Base-by-base conservation (phyloP, 2,329 filamentous ascomycete genomes). In the Ophiostoma novo-ulmi region DNA sequence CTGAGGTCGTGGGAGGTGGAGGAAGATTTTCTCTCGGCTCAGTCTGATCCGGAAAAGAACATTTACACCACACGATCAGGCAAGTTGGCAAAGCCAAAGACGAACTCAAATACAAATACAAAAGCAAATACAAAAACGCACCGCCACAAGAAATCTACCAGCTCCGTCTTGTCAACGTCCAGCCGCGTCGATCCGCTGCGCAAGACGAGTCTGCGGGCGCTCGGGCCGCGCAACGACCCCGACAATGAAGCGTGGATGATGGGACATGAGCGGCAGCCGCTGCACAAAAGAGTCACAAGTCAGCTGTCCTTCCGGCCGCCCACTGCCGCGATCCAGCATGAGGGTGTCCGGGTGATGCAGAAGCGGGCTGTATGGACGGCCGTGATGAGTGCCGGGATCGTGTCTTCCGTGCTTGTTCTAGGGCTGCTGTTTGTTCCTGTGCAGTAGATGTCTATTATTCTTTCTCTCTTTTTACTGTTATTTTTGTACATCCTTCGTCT, bases 1-100 rank as follows among this genome's bases (percentile, higher is more conserved):
- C 71, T 81, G 5, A 75, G 78, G 3, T 79, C 80, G 0, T 83
- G 81, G 81, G 81, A 83, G 72, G 36, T 44, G 1, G 73, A 72
- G n/a, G 69, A 65, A 17, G 38, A 71, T 41, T 69, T 66, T 8
- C n/a, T 35, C 2, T 41, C 39, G n/a, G 8, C 22, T 38, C 26
- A 36, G 1, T 14, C 38, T 36, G 69, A 70, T 38, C 63, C 70
- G 26, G 74, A 74, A 39, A 73, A 70, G 26, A 26, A n/a, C 26
- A 2, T 58, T 17, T 61, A 6, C 39, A 26, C n/a, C n/a, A 39
- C 71, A 17, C 35, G 52, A 1, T 22, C 52, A 63, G 10, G 7
- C 48, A 14, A 70, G 67, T 61, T 55, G 64, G 22, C 39, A 26
- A 63, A 67, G 20, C 75, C 61, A 73, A 70, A 26, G 64, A 71